Evolutionary conservation across 2,329 filamentous ascomycete species (phyloP).

Genomic region (Penicillium sp.): DNA sequence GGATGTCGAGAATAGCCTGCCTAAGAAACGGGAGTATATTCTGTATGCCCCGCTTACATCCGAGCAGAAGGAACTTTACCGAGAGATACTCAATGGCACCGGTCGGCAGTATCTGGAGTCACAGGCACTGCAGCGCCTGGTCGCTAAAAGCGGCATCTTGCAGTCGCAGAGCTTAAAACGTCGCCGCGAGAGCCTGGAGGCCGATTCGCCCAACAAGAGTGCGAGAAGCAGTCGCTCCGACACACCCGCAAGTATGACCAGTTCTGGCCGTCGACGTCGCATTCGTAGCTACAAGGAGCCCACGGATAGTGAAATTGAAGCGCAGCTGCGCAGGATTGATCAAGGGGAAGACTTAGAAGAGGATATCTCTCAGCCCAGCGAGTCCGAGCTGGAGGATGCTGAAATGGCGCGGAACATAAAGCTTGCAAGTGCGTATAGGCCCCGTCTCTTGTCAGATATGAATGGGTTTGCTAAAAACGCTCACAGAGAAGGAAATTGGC

Average conservation of each 20-base stretch:
- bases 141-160: constrained; percentile 36
- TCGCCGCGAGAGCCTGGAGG: constrained; percentile 48
- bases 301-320: constrained; percentile 81
- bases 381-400: constrained; percentile 58
- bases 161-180: constrained; percentile 56
- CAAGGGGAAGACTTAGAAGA: constrained; percentile 61
- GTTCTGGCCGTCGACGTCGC: constrained; percentile 53
- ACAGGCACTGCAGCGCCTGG: constrained; percentile 51
- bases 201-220: constrained; percentile 63
- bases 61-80: constrained; percentile 87
- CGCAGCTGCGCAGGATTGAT: constrained; percentile 61
- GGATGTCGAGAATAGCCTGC: constrained; percentile 86
- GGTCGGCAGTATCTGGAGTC: constrained; percentile 49
- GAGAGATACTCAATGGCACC: constrained; percentile 79
- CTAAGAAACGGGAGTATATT: constrained; percentile 95
- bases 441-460: neutral
- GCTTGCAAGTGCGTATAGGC: constrained; percentile 63
- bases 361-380: constrained; percentile 39
- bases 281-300: constrained; percentile 64
- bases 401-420: constrained; percentile 67
- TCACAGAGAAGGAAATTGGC: constrained; percentile 72
- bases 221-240: constrained; percentile 70
- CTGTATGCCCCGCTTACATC: constrained; percentile 87
- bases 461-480: constrained; percentile 29
- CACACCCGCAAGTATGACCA: constrained; percentile 60